Percentiles rank a stretch among this genome's conserved stretches.
Conservation (phyloP, 73 alveolate genomes). For the Urostyla sp. region DNA sequence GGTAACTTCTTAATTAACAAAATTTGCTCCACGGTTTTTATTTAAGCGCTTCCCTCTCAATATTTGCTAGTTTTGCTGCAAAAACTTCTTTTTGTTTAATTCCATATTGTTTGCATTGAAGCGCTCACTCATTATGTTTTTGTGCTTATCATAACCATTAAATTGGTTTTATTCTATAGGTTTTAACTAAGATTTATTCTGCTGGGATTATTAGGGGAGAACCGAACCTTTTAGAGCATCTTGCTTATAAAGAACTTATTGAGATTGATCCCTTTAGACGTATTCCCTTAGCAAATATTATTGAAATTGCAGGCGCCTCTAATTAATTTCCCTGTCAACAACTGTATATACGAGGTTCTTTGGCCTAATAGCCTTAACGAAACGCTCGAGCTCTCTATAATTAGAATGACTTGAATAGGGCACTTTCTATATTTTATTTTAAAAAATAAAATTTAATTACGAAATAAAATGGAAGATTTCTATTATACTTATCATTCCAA, state of each 20-base stretch:
- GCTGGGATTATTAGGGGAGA: background rate
- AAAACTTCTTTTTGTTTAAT: conserved; percentile 2
- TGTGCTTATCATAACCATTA: background rate
- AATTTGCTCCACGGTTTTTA: conserved; percentile 1
- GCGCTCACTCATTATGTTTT: background rate
- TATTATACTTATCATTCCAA: conserved; percentile 54
- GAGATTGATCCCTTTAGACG: conserved; percentile 56
- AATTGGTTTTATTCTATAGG: background rate
- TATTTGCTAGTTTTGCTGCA: conserved; percentile 10
- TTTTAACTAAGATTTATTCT: background rate
- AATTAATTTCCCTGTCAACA: conserved; percentile 12
- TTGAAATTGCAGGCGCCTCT: conserved; percentile 23
- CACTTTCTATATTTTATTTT: conserved; percentile 2
- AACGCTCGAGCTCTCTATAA: conserved; percentile 68
- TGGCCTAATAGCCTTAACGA: conserved; percentile 75
- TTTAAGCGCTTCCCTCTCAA: background rate
- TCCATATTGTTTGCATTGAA: conserved; percentile 22
- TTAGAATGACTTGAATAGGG: conserved; percentile 81
- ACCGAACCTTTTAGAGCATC: conserved; percentile 24
- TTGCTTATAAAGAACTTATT: conserved; percentile 33
- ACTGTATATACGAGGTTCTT: conserved; percentile 51
- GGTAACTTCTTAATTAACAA: conserved; percentile 10
- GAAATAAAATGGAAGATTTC: conserved; percentile 38
- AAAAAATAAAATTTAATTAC: background rate
- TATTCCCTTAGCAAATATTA: conserved; percentile 15